These are phyloP conservation scores for Leishmania guyanensis DNA, from an alignment of 208 protist species.

Conservation along the genomic window DNA sequence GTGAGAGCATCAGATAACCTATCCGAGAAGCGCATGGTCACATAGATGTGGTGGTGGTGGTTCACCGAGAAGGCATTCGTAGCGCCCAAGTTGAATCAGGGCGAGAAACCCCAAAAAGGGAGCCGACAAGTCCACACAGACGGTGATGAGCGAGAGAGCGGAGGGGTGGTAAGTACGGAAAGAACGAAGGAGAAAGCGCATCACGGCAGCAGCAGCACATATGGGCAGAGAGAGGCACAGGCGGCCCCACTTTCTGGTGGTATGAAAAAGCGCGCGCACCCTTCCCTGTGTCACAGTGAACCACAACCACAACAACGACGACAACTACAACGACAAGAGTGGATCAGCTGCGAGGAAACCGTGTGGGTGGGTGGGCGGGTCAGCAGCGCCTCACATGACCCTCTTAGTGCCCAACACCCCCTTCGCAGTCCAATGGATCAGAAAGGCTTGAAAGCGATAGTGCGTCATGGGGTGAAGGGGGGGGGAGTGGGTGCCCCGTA, in stretches of 20 bases:
- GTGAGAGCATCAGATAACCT: neutral
- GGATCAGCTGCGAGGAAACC: neutral
- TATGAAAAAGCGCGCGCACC: neutral
- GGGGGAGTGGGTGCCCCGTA: neutral
- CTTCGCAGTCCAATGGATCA: neutral
- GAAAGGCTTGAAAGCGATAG: neutral
- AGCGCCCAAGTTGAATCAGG: too few relatives aligned
- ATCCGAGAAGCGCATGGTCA: neutral
- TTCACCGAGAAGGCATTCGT: too few relatives aligned
- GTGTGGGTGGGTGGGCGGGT: neutral
- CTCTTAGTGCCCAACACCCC: neutral
- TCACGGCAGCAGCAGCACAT: neutral
- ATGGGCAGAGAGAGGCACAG: neutral
- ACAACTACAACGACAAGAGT: neutral
- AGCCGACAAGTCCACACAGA: neutral
- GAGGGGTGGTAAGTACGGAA: neutral
- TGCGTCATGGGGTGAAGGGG: neutral
- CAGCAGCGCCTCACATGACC: neutral
- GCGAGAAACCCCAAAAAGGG: neutral
- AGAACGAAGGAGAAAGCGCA: neutral
- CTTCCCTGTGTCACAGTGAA: neutral
- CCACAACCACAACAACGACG: too few relatives aligned
- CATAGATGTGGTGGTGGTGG: neutral
- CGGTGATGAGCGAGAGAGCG: neutral
- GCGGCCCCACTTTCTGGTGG: neutral